Evolutionary conservation across 208 protist genomes (phyloP).

Genomic region (Crithidia acanthocephali): DNA sequence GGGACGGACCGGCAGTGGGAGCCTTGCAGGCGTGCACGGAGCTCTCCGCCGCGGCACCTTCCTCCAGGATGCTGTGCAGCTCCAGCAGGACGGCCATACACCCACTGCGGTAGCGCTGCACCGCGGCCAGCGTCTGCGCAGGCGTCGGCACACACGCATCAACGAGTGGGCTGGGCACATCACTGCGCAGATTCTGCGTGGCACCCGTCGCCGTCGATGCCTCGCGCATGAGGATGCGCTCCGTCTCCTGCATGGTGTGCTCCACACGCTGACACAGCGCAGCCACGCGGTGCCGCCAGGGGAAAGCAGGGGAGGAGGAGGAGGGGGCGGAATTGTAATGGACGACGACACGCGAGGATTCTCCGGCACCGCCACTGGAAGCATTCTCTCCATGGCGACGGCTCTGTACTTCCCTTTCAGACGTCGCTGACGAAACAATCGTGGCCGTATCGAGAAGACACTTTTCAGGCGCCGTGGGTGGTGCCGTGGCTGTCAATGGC

Average conservation of each 20-base stretch:
- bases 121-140: constrained; percentile 20
- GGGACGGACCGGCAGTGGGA: background rate
- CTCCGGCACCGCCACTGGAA: no score
- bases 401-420: no score
- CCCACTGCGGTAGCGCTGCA: constrained; percentile 30
- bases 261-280: constrained; percentile 28
- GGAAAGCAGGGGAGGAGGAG: background rate
- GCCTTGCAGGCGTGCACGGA: background rate
- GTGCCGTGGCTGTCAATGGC: no score
- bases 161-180: background rate
- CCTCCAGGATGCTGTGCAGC: constrained; percentile 10
- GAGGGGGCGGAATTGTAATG: background rate
- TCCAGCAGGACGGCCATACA: constrained; percentile 31
- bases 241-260: constrained; percentile 21
- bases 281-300: constrained; percentile 10
- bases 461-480: no score
- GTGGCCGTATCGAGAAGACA: no score
- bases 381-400: no score
- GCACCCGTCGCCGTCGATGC: no score
- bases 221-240: constrained; percentile 20
- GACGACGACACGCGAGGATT: no score
- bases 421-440: no score
- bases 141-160: background rate
- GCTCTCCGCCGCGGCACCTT: no score
- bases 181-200: no score